phyloP scores from a whole-genome alignment of 768 basidiomycete genomes.

The Boletellus emodensis region DNA sequence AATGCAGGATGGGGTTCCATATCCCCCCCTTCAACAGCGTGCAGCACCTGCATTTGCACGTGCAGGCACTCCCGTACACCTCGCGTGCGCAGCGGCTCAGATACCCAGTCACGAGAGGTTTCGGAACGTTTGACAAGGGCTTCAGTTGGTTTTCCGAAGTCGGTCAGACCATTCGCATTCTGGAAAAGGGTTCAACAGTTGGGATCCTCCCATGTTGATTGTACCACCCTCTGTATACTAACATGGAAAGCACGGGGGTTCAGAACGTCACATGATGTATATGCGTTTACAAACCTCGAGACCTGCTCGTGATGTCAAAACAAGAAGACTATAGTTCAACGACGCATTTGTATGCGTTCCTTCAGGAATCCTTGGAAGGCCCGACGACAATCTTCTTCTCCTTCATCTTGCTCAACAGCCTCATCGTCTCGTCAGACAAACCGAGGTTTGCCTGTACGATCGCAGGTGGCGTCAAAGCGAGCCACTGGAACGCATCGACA shows the following conservation, averaged over 20 bases:
- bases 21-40: conserved; percentile 76
- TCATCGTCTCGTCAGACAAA: conserved; percentile 35
- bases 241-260: no score
- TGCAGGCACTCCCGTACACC: conserved; percentile 64
- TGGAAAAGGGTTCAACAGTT: conserved; percentile 51
- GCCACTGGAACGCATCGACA: conserved; percentile 28
- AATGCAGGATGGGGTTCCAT: conserved; percentile 69
- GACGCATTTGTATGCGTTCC: no score
- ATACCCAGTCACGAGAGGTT: conserved; percentile 46
- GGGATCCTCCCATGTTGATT: conserved; percentile 45
- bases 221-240: not conserved
- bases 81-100: conserved; percentile 36
- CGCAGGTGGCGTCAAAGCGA: conserved; percentile 44
- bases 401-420: conserved; percentile 34
- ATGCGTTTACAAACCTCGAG: no score
- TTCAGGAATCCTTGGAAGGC: conserved; percentile 1
- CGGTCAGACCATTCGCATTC: conserved; percentile 54
- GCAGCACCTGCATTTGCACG: conserved; percentile 71
- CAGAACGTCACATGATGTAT: no score
- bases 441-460: conserved; percentile 45
- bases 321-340: no score
- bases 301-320: no score
- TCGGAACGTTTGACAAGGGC: conserved; percentile 51
- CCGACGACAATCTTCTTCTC: conserved; percentile 35
- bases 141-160: conserved; percentile 70